Evolutionary conservation across 495 filamentous ascomycete genomes (phyloP).

Genomic region (Platismatia glauca): DNA sequence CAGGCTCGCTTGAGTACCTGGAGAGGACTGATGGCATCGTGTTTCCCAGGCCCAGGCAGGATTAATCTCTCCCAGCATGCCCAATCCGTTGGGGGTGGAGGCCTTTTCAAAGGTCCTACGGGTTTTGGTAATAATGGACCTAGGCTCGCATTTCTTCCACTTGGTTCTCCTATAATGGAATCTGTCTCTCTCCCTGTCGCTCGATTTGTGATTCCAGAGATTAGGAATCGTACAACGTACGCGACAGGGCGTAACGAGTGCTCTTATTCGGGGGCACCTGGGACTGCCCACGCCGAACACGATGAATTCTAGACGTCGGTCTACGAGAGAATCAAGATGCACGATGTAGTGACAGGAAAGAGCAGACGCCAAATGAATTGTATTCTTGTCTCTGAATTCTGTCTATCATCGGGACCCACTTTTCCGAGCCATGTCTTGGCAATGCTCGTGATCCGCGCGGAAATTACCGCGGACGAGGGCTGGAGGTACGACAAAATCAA

Average conservation of each 20-base stretch:
- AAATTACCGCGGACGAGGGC: neutral
- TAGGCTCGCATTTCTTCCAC: neutral
- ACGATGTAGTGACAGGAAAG: neutral
- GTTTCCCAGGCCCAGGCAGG: neutral
- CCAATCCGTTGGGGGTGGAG: neutral
- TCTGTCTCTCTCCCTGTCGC: neutral
- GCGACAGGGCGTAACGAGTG: neutral
- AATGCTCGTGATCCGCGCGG: constrained; percentile 9
- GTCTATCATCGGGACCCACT: neutral
- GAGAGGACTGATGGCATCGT: constrained; percentile 51
- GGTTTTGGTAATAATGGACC: neutral
- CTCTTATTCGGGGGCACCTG: neutral
- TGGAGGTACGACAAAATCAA: too few species aligned
- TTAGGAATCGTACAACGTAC: constrained; percentile 7
- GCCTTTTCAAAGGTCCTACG: neutral
- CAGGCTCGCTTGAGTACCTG: constrained; percentile 37
- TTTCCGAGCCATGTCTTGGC: neutral
- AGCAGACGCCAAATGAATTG: neutral
- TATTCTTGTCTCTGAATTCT: neutral
- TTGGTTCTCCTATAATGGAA: neutral
- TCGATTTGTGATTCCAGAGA: neutral
- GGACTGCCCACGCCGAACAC: neutral
- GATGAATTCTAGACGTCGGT: neutral
- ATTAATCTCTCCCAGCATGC: constrained; percentile 6
- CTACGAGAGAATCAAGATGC: neutral